Base-by-base conservation (phyloP, 495 filamentous ascomycete genomes). In the Immersiella caudata region DNA sequence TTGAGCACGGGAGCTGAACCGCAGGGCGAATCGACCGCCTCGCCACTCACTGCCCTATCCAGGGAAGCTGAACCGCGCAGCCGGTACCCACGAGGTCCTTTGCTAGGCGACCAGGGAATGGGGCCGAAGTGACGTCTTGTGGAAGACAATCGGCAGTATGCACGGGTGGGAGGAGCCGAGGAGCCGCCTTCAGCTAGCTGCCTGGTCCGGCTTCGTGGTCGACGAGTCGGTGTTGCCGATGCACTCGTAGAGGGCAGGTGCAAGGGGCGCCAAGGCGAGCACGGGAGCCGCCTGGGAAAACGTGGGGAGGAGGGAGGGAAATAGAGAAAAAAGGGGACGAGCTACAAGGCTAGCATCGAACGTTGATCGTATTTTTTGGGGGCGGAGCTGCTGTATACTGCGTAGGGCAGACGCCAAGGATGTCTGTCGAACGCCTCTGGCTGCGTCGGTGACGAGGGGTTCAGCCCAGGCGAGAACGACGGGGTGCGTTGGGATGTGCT, bases 11-110 rank as follows among this genome's bases (percentile, higher is more conserved):
- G 20, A 64, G 62, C 62, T 64, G 62, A 64, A 61, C n/a, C 18
- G 46, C 46, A 55, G 46, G 65, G 59, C 65, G 58, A 66, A 62
- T 61, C 57, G 65, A 62, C 29, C 65, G 65, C 65, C 58, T 67
- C 57, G 65, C 58, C 65, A 62, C 65, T 52, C 27, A 50, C 22
- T 50, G 59, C 58, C 51, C 49, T 55, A 24, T 26, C 25, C 29
- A 35, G 46, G 21, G 33, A 18, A 67, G 40, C 57, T 55, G 59
- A 61, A 62, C 61, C 61, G 22, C 50, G 49, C 29, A 16, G 35
- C 14, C 40, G 59, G 35, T 49, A 62, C 20, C 59, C 22, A 50
- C 21, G 59, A 50, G 59, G 22, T 40, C 20, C 22, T 25, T 22
- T 16, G 21, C 52, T n/a, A 55, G 21, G 21, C 5, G 16, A 66